Conservation (phyloP, 2,329 filamentous ascomycete genomes). For the Metarhizium rileyi region DNA sequence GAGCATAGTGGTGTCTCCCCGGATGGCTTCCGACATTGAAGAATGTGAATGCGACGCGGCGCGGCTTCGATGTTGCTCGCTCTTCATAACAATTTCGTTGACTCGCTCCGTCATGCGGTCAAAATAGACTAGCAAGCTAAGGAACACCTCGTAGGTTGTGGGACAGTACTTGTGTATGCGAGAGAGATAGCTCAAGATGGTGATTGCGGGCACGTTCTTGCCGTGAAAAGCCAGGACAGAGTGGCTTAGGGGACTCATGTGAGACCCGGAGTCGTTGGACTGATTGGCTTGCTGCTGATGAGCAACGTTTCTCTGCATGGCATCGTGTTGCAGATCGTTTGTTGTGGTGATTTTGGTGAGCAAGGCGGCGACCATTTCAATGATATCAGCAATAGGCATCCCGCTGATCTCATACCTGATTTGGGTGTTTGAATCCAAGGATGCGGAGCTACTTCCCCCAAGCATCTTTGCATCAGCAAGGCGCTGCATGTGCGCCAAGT, state of each 20-base stretch:
- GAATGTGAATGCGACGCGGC: slow-evolving; percentile 7
- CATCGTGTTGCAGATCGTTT: slow-evolving; percentile 90
- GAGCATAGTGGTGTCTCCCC: slow-evolving; percentile 22
- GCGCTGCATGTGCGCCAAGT: slow-evolving; percentile 83
- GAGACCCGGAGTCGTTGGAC: slow-evolving; percentile 41
- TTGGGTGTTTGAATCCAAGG: slow-evolving; percentile 37
- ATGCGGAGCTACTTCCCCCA: slow-evolving; percentile 37
- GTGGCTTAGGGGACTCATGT: slow-evolving; percentile 49
- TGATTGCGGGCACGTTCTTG: slow-evolving; percentile 95
- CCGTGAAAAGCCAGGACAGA: slow-evolving; percentile 91
- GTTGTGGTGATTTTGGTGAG: slow-evolving; percentile 96
- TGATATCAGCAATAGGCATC: slow-evolving; percentile 95
- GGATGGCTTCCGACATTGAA: slow-evolving; percentile 7
- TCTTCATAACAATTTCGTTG: slow-evolving; percentile 68
- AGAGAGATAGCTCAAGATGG: slow-evolving; percentile 88
- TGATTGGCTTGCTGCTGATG: slow-evolving; percentile 46
- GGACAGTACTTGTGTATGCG: slow-evolving; percentile 98
- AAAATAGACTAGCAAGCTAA: slow-evolving; percentile 93
- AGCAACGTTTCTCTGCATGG: slow-evolving; percentile 63
- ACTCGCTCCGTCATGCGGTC: slow-evolving; percentile 97
- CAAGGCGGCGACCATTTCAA: slow-evolving; percentile 96
- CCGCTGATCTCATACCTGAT: slow-evolving; percentile 87
- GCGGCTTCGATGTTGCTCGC: slow-evolving; percentile 40
- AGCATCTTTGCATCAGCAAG: slow-evolving; percentile 72
- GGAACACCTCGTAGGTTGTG: slow-evolving; percentile 94